Conservation (phyloP, 306 rosid species). For the Malus sieversii region DNA sequence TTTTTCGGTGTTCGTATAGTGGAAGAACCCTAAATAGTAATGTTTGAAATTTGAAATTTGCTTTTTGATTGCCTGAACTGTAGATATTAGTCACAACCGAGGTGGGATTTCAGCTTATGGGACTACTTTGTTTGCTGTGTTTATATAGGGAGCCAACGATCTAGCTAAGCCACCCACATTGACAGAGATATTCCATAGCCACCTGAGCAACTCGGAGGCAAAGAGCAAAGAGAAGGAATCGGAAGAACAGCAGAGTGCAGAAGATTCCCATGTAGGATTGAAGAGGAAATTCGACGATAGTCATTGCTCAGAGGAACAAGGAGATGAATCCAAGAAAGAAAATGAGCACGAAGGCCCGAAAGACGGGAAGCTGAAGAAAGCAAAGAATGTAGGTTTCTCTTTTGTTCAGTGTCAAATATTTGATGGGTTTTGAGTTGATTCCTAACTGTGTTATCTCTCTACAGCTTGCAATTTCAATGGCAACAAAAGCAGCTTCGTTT, state of each 20-base stretch:
- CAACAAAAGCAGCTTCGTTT: constrained; percentile 68
- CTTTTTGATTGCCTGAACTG: background rate
- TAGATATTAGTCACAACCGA: background rate
- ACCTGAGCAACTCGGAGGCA: constrained; percentile 27
- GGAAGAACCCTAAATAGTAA: background rate
- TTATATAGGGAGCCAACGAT: constrained; percentile 69
- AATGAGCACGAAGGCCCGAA: constrained; percentile 22
- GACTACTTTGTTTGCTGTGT: background rate
- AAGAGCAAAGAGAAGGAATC: constrained; percentile 35
- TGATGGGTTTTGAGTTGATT: background rate
- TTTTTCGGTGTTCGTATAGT: background rate
- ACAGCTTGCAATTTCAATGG: constrained; percentile 89
- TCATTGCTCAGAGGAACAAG: constrained; percentile 45
- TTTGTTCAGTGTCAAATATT: background rate
- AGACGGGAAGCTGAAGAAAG: constrained; percentile 59
- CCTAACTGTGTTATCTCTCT: constrained; percentile 1
- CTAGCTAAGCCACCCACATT: constrained; percentile 75
- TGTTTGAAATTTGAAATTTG: background rate
- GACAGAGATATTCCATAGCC: constrained; percentile 61
- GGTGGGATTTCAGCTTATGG: background rate
- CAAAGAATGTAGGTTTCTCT: constrained; percentile 59
- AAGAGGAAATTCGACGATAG: constrained; percentile 61
- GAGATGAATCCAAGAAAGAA: constrained; percentile 26
- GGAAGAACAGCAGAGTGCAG: constrained; percentile 22
- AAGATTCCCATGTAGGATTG: constrained; percentile 40